These are phyloP conservation scores for Phytophthora fragariaefolia DNA, from an alignment of 352 stramenopile genomes.

Conservation along the genomic window DNA sequence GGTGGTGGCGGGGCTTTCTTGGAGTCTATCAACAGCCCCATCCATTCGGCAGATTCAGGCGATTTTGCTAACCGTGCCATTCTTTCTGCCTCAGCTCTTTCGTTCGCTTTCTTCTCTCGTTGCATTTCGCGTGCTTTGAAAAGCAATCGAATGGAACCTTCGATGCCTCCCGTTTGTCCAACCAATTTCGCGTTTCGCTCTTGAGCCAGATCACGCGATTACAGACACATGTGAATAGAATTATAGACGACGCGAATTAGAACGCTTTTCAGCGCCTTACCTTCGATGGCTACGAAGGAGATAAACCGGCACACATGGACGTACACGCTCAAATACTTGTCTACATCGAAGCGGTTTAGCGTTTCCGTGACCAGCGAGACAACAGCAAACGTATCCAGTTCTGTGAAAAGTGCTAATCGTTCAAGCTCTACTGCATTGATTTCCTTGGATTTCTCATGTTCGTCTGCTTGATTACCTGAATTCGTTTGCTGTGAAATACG, in stretches of 20 bases:
- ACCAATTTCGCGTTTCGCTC: constrained; percentile 68
- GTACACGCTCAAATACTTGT: constrained; percentile 62
- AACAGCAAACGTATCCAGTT: constrained; percentile 53
- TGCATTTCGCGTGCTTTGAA: constrained; percentile 69
- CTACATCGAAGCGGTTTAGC: constrained; percentile 60
- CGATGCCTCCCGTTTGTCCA: constrained; percentile 60
- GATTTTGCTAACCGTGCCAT: constrained; percentile 35
- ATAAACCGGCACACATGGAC: constrained; percentile 71
- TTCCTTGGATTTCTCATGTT: constrained; percentile 4
- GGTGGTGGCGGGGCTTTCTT: constrained; percentile 36
- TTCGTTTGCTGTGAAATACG: constrained; percentile 11
- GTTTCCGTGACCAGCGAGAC: constrained; percentile 46
- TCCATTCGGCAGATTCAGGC: constrained; percentile 43
- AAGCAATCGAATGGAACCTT: constrained; percentile 67
- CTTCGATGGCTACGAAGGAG: constrained; percentile 60
- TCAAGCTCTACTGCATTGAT: constrained; percentile 21
- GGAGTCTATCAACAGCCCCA: constrained; percentile 46
- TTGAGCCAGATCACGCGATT: constrained; percentile 19
- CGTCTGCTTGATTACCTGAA: constrained; percentile 8
- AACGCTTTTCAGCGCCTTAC: constrained; percentile 24
- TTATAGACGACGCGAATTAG: background rate
- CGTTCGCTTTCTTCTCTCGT: constrained; percentile 47
- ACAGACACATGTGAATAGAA: background rate
- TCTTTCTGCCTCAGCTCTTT: constrained; percentile 45
- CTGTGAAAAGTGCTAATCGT: constrained; percentile 39